Conservation (phyloP, 2,329 filamentous ascomycete genomes). For the Pseudocercospora cruenta region DNA sequence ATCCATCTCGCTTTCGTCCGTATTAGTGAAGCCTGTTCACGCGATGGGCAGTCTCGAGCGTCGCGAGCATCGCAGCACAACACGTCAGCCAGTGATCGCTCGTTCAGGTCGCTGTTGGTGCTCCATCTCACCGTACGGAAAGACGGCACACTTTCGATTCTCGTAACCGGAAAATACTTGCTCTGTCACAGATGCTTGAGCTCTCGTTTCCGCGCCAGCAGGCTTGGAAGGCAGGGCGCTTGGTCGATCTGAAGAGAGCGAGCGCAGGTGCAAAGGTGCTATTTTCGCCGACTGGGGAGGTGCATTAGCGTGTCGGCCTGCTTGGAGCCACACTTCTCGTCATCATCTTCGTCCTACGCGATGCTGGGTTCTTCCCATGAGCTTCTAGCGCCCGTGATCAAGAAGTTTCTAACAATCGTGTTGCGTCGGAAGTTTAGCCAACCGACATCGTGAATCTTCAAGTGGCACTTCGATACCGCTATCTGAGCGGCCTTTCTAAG, state of each 20-base stretch:
- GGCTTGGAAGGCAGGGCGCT: neutral
- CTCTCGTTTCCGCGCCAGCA: neutral
- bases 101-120: neutral
- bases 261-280: neutral
- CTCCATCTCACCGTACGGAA: neutral
- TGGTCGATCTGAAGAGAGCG: neutral
- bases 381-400: conserved; percentile 6
- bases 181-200: neutral
- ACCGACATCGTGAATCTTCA: neutral
- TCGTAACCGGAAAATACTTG: neutral
- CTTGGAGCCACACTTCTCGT: conserved; percentile 14
- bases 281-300: conserved; percentile 16
- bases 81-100: neutral
- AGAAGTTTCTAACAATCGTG: neutral
- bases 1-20: neutral
- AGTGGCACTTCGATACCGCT: neutral
- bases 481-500: neutral
- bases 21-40: neutral
- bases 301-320: conserved; percentile 21
- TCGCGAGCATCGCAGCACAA: neutral
- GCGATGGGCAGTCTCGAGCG: neutral
- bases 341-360: conserved; percentile 3
- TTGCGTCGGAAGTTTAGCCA: neutral
- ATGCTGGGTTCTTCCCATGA: neutral
- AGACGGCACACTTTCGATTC: neutral